These are phyloP conservation scores for Globisporangium parvum DNA, from an alignment of 352 stramenopile genomes.

Conservation along the genomic window DNA sequence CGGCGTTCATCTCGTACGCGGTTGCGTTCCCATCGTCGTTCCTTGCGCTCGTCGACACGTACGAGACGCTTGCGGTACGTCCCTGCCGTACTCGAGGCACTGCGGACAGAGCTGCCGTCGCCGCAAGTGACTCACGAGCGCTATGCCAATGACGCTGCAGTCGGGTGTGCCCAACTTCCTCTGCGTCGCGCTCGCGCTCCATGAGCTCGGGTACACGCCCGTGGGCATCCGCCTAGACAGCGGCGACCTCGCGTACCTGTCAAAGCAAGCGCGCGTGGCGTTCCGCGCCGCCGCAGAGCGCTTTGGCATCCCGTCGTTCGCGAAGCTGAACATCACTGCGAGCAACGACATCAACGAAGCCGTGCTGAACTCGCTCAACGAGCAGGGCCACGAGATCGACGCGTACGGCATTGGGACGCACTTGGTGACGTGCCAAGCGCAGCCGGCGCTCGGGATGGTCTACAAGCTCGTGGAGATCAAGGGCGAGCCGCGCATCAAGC, in stretches of 20 bases:
- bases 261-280: constrained; percentile 69
- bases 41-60: constrained; percentile 98
- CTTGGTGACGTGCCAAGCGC: constrained; percentile 96
- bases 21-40: constrained; percentile 96
- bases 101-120: constrained; percentile 1
- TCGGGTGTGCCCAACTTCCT: constrained; percentile 97
- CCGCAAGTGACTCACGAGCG: not conserved
- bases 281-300: constrained; percentile 47
- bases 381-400: constrained; percentile 95
- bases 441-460: constrained; percentile 98
- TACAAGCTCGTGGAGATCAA: constrained; percentile 99
- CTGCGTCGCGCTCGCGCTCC: constrained; percentile 91
- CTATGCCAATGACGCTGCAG: constrained; percentile 18
- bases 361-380: constrained; percentile 92
- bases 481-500: constrained; percentile 94
- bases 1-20: constrained; percentile 97
- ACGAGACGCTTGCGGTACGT: constrained; percentile 93
- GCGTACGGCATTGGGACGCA: constrained; percentile 95
- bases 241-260: constrained; percentile 97
- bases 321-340: constrained; percentile 90
- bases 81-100: not conserved
- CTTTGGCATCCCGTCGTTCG: constrained; percentile 77
- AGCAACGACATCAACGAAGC: constrained; percentile 99
- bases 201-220: constrained; percentile 87
- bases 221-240: constrained; percentile 96